Evolutionary conservation across 1,139 yeast species (phyloP).

Genomic region (Torulaspora globosa): DNA sequence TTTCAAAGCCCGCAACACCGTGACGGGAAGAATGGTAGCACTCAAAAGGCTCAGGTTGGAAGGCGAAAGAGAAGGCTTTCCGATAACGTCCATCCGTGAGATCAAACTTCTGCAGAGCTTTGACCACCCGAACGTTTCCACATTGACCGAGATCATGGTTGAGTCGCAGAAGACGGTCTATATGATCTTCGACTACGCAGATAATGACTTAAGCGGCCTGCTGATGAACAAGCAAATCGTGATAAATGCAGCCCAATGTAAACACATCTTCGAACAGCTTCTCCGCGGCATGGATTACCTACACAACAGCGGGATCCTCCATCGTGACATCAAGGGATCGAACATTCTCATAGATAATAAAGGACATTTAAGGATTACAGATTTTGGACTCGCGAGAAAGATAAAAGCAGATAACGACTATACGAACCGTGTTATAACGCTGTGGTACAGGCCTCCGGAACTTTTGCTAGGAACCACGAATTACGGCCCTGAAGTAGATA

Average conservation of each 20-base stretch:
- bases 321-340: conserved; percentile 92
- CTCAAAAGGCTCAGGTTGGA: conserved; percentile 80
- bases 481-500: conserved; percentile 86
- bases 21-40: conserved; percentile 75
- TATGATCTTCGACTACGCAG: conserved; percentile 92
- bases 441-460: conserved; percentile 98
- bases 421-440: conserved; percentile 89
- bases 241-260: conserved; percentile 64
- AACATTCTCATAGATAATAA: conserved; percentile 69
- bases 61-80: conserved; percentile 89
- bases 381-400: conserved; percentile 87
- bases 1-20: conserved; percentile 47
- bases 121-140: conserved; percentile 76
- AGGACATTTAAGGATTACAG: conserved; percentile 82
- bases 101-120: conserved; percentile 83
- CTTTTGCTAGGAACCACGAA: conserved; percentile 82
- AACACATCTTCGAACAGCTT: conserved; percentile 71
- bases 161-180: conserved; percentile 66
- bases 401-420: conserved; percentile 57
- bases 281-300: conserved; percentile 77
- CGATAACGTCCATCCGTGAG: conserved; percentile 92
- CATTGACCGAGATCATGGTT: conserved; percentile 85
- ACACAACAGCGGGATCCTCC: conserved; percentile 75
- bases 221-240: conserved; percentile 69
- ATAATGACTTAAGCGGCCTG: conserved; percentile 87